phyloP scores from a whole-genome alignment of 2,329 filamentous ascomycete species.

The Monilinia laxa region DNA sequence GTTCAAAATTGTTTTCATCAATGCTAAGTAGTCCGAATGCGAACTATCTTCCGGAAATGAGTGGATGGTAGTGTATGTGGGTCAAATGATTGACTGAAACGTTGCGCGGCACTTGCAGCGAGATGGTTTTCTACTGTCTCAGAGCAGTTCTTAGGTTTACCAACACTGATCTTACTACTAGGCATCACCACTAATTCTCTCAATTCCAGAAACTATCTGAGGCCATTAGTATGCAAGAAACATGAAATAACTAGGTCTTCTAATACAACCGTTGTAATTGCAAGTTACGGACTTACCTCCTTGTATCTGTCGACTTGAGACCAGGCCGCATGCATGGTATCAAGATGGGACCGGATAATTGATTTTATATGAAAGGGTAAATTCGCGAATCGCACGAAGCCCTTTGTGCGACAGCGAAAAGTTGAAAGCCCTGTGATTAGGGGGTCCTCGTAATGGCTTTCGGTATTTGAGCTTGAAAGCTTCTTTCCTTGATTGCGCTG shows the following conservation, averaged over 20 bases:
- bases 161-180: not conserved
- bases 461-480: not conserved
- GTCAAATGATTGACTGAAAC: constrained; percentile 15
- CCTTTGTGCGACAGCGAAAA: not conserved
- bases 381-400: not conserved
- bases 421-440: not conserved
- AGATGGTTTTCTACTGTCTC: not conserved
- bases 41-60: not conserved
- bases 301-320: not conserved
- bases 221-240: not conserved
- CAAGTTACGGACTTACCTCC: not conserved
- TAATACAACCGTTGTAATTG: not conserved
- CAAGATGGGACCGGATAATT: not conserved
- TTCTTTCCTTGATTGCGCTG: not conserved
- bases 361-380: no score
- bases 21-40: not conserved
- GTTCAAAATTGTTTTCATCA: not conserved
- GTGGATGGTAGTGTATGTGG: not conserved
- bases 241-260: not conserved
- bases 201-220: not conserved
- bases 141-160: not conserved
- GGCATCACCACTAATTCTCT: no score
- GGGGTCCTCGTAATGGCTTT: no score
- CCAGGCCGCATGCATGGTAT: not conserved
- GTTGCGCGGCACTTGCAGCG: constrained; percentile 21